These are phyloP conservation scores for Agaricus sinodeliciosus DNA, from an alignment of 768 basidiomycete species.

Conservation along the genomic window DNA sequence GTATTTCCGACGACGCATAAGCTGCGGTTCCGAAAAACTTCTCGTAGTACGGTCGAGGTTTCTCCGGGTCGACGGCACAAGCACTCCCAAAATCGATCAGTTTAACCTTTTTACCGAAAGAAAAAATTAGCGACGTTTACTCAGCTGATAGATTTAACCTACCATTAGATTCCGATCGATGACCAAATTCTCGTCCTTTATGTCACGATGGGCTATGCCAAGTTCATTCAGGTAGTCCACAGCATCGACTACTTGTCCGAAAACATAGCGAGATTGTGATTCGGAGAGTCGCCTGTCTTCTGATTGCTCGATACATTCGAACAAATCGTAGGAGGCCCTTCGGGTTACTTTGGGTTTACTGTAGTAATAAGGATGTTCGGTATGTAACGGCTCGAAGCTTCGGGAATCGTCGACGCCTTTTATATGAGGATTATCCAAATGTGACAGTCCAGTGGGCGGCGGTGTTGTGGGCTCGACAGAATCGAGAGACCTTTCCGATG, in stretches of 20 bases:
- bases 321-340: constrained; percentile 84
- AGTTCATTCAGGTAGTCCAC: constrained; percentile 74
- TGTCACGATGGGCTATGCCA: constrained; percentile 90
- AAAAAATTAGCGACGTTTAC: not conserved
- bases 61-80: constrained; percentile 57
- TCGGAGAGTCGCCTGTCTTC: constrained; percentile 76
- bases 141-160: constrained; percentile 14
- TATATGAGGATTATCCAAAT: constrained; percentile 1
- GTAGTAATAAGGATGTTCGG: not conserved
- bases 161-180: constrained; percentile 71
- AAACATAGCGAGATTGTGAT: constrained; percentile 72
- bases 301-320: constrained; percentile 91
- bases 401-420: not conserved
- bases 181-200: constrained; percentile 95
- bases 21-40: constrained; percentile 92
- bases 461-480: constrained; percentile 23
- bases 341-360: constrained; percentile 41
- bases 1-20: constrained; percentile 93
- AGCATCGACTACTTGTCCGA: constrained; percentile 82
- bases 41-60: constrained; percentile 61
- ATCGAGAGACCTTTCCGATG: constrained; percentile 24
- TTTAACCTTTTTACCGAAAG: constrained; percentile 55
- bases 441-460: constrained; percentile 12
- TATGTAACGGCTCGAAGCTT: constrained; percentile 15
- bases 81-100: constrained; percentile 96